Base-by-base conservation (phyloP, 805 yeast genomes). In the Debaryomyces hansenii region DNA sequence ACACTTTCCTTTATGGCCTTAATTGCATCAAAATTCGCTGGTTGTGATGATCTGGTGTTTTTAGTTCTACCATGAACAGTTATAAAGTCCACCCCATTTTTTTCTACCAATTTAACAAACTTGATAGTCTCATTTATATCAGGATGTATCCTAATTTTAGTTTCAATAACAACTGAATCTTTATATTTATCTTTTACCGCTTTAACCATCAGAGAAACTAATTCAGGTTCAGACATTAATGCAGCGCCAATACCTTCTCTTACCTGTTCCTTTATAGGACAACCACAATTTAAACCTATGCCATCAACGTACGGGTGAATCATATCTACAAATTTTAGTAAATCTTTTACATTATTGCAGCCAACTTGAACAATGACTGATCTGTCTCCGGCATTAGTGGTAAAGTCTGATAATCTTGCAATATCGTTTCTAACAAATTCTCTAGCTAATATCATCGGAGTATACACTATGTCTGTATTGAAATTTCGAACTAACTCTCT, bases 221-320 rank as follows among this genome's bases (percentile, higher is more conserved):
- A 69, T 32, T 88, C 90, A 1, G 91, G 87, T 51, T 87, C 84
- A 21, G 84, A 74, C 88, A 94, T 91, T 46, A 94, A 74, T 0
- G 97, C 97, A 2, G 97, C 97, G 4, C 99, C 99, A 12, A 94
- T 91, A 20, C 98, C 99, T 63, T 90, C 97, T 37, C 96, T 75
- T 11, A 89, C 87, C 64, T 94, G 98, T 53, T 92, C 98, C 51
- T 85, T 86, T 42, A 94, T 90, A 1, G 99, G 99, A 68, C 99
- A 94, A 0, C 99, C 99, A 66, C 98, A 94, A 71, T 94, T 94
- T 47, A 94, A 75, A 0, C 98, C 97, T 36, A 94, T 83, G 0
- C 95, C 99, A 66, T 92, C 97, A 40, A 88, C 91, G 60, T 82
- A 89, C 0, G 96, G 96, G 47, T 80, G 80, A n/a, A 91, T 82